Evolutionary conservation across 352 stramenopile genomes (phyloP), one percentile per base, ranked within the genome.

Genomic region (Phytophthora foliorum): DNA sequence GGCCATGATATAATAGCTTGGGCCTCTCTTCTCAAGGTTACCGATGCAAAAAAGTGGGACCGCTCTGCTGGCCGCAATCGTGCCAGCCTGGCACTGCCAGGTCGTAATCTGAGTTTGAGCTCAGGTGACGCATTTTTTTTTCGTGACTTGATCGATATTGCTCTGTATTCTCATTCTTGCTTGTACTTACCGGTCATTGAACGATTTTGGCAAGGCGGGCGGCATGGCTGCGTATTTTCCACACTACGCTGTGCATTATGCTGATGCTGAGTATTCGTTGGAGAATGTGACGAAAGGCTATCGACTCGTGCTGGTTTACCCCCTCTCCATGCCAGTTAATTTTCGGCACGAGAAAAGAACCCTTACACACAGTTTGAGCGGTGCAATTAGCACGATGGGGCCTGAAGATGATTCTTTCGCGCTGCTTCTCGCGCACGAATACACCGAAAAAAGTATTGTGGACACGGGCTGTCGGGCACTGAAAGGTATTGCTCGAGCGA

Each of bases 241-340:
- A 1, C 57, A 72, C 16, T 68, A 59, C 21, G 64, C 64, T 7
- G 64, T 72, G 1, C 64, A 72, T 31, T 72, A 72, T 48, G 64
- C 57, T 14, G 64, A 72, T 29, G 57, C 64, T 9, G 50, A 63
- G 6, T 57, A 72, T 42, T 38, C 64, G 2, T 32, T 72, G 16
- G 57, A 68, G 34, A 41, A 58, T 16, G 57, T 72, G 46, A 67
- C 57, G 11, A 72, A 57, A 16, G 57, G 64, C 9, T 72, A 67
- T 32, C 57, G 64, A 17, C 34, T 72, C 5, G 57, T 50, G 7
- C 34, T 67, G 16, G 57, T 72, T 3, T 72, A 67, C 51, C 67
- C 60, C 6, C 31, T 69, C 16, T 69, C 52, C 24, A 44, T 69
- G 25, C 61, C 61, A 2, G 24, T 14, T 25, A 54, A 46, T 22